Base-by-base conservation (phyloP, 225 moss, liverwort and hornwort species). In the Physcomitrium patens region DNA sequence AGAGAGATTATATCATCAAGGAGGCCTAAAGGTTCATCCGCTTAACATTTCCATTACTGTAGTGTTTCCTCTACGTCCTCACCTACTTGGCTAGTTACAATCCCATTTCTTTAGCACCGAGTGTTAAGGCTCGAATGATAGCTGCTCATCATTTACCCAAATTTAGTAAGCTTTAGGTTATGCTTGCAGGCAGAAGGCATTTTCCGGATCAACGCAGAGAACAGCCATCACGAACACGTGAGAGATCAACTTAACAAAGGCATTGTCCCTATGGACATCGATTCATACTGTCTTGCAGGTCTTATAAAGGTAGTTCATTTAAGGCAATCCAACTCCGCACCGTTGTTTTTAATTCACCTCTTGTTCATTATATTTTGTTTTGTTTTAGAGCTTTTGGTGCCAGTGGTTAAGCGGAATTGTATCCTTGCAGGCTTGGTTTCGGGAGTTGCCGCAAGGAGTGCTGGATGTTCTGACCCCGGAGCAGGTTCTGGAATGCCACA, bases 141-240 rank as follows among this genome's bases (percentile, higher is more conserved):
- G 42, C 54, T 61, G 62, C 64, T 50, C 24, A 9, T 3, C 23
- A 31, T n/a, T 31, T 31, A 31, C 5, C 5, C 31, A 31, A 2
- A 31, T 31, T 31, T 2, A 2, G 45, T 44, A 49, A 55, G n/a
- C 3, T 7, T 9, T 53, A 12, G 50, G 22, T 62, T 74, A n/a
- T 50, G 11, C 46, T 58, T 67, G 55, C 93, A 99, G 97, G 93
- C 90, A 3, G 97, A 99, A 76, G 97, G 97, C n/a, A 99, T 99
- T 60, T 99, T 99, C 82, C 85, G 97, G 83, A 99, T 99, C 27
- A 95, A 95, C 73, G 97, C 97, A 9, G 97, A 99, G 75, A 99
- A 95, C 37, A 95, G 91, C 46, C 97, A 99, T 67, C 93, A 95
- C 63, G 95, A 99, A 63, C 91, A 95, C 62, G 97, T 94, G 42